Base-by-base conservation (phyloP, 2,329 filamentous ascomycete species). In the Exserohilum turcica region DNA sequence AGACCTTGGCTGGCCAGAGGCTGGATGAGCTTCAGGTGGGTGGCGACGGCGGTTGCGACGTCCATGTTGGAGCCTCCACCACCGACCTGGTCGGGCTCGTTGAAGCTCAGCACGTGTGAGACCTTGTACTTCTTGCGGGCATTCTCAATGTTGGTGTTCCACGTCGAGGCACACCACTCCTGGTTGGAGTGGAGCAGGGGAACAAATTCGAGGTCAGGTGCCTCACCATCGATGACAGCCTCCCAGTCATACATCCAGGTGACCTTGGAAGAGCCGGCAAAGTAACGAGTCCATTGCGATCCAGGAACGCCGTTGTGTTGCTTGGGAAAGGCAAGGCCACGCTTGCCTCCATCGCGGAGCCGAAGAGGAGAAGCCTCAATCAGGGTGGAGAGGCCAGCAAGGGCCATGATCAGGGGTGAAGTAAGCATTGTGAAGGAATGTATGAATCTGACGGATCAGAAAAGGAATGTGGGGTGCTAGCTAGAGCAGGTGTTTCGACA, bases 201-300 rank as follows among this genome's bases (percentile, higher is more conserved):
- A 33, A 89, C 81, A 74, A 79, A 92, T 72, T 83, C 79, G 60
- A 86, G 66, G 21, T 70, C 54, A 47, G 77, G 72, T 28, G 76
- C 75, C 42, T 75, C 68, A 37, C 79, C 70, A 15, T 64, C 65
- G 40, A 81, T 80, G 47, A 64, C 60, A 8, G 64, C 67, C 48
- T 77, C 84, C 88, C 88, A 91, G 80, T 89, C 88, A 78, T 88
- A 89, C 45, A 77, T 80, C 87, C 87, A 90, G 19, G 74, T 72
- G 65, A 84, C 77, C 54, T 81, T 57, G 21, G 52, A 43, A 8
- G 57, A 43, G 46, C 43, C 50, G 13, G 57, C 40, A 52, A 71
- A 68, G 21, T 57, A 38, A 7, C 61, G 59, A 5, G 65, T 67
- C 48, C 56, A 68, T 7, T 52, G 46, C 21, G 64, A 65, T 42